Evolutionary conservation across 768 basidiomycete genomes (phyloP).

Genomic region (Goffeauzyma gilvescens): DNA sequence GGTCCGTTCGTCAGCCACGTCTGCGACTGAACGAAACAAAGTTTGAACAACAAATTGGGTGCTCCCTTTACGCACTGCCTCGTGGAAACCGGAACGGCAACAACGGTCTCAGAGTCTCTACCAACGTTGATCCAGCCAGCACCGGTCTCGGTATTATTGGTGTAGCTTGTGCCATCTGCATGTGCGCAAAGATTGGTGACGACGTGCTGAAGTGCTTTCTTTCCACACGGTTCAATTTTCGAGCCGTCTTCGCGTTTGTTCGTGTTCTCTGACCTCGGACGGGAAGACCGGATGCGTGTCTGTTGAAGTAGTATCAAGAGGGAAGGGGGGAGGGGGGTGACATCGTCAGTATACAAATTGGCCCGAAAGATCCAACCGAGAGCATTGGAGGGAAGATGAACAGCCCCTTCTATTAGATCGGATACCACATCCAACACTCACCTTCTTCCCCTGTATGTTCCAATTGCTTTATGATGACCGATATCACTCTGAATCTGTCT

Average conservation of each 20-base stretch:
- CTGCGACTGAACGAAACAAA: no score
- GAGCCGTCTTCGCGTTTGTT: constrained; percentile 75
- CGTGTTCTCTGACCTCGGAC: constrained; percentile 88
- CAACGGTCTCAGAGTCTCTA: no score
- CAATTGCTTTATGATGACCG: constrained; percentile 77
- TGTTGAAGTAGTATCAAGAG: background rate
- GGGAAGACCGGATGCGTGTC: constrained; percentile 75
- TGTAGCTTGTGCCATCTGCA: no score
- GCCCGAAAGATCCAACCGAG: background rate
- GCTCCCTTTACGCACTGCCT: no score
- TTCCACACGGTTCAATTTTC: constrained; percentile 69
- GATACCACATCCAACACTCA: constrained; percentile 10
- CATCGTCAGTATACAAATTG: background rate
- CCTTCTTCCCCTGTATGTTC: constrained; percentile 76
- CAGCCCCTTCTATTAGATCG: background rate
- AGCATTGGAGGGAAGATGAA: no score
- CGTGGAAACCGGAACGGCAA: no score
- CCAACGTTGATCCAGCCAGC: no score
- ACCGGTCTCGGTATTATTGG: no score
- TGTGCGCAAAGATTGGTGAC: no score
- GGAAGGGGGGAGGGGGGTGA: background rate
- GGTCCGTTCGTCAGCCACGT: no score
- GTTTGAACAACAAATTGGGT: no score
- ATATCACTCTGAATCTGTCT: constrained; percentile 76
- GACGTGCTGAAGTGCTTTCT: constrained; percentile 37